Base-by-base conservation (phyloP, 129 eudicot genomes). In the Artemisia annua region DNA sequence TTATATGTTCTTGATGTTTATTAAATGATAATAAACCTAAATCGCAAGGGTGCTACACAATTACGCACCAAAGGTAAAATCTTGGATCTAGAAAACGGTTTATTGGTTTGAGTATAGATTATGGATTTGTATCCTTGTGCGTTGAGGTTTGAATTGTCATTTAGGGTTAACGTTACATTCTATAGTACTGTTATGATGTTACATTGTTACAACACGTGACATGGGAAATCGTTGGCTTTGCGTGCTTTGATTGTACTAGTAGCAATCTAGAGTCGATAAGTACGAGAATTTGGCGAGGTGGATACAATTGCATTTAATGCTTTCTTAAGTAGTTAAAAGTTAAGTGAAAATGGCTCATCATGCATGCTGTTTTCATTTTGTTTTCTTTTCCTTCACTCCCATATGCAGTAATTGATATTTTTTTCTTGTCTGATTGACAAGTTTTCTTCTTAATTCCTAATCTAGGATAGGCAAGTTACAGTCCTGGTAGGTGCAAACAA, bases 1-100 rank as follows among this genome's bases (percentile, higher is more conserved):
- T 2, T 54, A 16, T 78, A 56, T 70, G 70, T 55, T 68, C 52
- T 50, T 48, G 63, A 59, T 68, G n/a, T 56, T 32, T 22, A 53
- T 4, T 64, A 64, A 26, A 19, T 35, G 20, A 13, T 20, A 18
- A 24, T 24, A 60, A 24, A 26, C 26, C 5, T 11, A 39, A 39
- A 39, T 74, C 55, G 53, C 55, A 11, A 35, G 51, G 72, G 50
- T 28, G 70, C 48, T n/a, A n/a, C 48, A 60, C 10, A 11, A 3
- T 3, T 13, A 16, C 51, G 12, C 28, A 11, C 9, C 48, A 17
- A 46, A 51, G 22, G 70, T 19, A 11, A 61, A 59, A 48, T 51
- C 6, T 18, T 44, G 69, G 56, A 46, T 28, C 48, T 58, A 35
- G 11, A 20, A 58, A 72, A 62, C 24, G 20, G 66, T 43, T 56